Base-by-base conservation (phyloP, 1,139 yeast genomes). In the Candida frijolesensis region DNA sequence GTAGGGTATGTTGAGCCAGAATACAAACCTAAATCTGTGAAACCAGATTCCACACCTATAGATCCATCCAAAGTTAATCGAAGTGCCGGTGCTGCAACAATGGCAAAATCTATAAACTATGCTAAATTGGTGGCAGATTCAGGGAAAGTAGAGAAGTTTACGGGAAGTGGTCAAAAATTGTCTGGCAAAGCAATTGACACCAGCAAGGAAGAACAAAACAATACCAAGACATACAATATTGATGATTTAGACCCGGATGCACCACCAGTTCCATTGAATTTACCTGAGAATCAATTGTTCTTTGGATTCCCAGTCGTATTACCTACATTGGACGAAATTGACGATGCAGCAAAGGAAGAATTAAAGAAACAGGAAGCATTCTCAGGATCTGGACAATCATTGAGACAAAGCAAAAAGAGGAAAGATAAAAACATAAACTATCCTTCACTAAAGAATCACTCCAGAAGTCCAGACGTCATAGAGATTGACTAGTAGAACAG, bases 1-100 rank as follows among this genome's bases (percentile, higher is more conserved):
- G 97, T 94, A 4, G 99, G 99, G 0, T 95, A 95, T 63, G 97
- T 89, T 29, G 99, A 94, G 64, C 96, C 96, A 0, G 87, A 84
- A 58, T 83, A 83, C 57, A 70, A 63, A 45, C 79, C 79, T 7
- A 60, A 63, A 46, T 45, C 47, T 10, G 47, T 51, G 5, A 73
- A 73, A 51, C 74, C 82, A 2, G 59, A 70, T 0, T 32, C 37
- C 7, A 70, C 59, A 19, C 67, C 75, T 11, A 72, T 72, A 32
- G 64, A 67, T 34, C 76, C 78, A 2, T 55, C 70, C 3, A 66
- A 62, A 47, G 76, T 74, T 7, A 71, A 67, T 57, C 62, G 69
- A 53, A 66, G 80, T 29, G 77, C 74, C 0, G 81, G 86, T 1
- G 78, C 80, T 4, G 96, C 91, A 0, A 79, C 92, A 1, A 89